A percentile compares a stretch with the other conserved stretches of the same genome.
These are phyloP conservation scores for Cystobasidium onofrii DNA, from an alignment of 768 basidiomycete species.

Conservation along the genomic window DNA sequence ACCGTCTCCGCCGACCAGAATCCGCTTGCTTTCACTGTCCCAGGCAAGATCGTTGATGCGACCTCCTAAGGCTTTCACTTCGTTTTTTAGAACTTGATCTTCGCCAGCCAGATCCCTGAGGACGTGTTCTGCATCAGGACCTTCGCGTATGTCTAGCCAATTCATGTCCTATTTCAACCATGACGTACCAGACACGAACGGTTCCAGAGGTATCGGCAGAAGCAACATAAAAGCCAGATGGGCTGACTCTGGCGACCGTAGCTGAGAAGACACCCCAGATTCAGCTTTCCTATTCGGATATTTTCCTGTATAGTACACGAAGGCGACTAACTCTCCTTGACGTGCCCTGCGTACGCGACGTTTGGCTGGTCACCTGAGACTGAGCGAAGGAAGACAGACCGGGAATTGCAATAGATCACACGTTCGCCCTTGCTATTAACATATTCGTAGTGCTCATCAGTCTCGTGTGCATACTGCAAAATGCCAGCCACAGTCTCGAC, in stretches of 20 bases:
- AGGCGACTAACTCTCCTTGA: constrained; percentile 54
- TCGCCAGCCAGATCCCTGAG: constrained; percentile 68
- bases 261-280: constrained; percentile 43
- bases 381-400: constrained; percentile 57
- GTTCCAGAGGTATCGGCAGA: constrained; percentile 75
- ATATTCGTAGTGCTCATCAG: not conserved
- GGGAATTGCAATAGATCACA: constrained; percentile 33
- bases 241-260: constrained; percentile 83
- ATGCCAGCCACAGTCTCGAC: not conserved
- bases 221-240: constrained; percentile 89
- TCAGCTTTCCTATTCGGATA: constrained; percentile 61
- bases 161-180: not conserved
- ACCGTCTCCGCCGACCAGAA: constrained; percentile 88
- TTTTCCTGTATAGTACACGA: constrained; percentile 72
- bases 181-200: constrained; percentile 17
- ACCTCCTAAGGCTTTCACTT: constrained; percentile 51
- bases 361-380: constrained; percentile 48
- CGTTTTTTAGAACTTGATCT: constrained; percentile 71
- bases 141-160: not conserved
- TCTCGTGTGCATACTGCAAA: not conserved
- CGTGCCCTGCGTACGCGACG: constrained; percentile 19
- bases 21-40: constrained; percentile 94
- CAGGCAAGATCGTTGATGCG: constrained; percentile 83
- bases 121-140: constrained; percentile 42
- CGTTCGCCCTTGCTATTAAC: not conserved